Evolutionary conservation across 164 flowering plant species (phyloP).

Genomic region (Liriodendron chinense): DNA sequence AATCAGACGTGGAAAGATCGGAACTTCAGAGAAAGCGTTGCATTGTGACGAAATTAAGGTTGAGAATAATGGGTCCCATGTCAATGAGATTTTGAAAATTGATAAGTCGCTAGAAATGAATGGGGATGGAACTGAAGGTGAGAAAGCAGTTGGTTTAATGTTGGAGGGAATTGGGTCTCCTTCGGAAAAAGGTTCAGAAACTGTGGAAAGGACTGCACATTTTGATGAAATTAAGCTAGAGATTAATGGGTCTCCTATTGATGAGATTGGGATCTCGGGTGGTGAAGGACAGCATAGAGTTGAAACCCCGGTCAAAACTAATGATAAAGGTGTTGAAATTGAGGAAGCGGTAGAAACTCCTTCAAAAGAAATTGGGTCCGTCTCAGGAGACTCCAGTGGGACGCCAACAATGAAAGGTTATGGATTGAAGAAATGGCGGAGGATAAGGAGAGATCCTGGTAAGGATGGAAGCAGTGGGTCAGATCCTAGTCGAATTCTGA

Average conservation of each 20-base stretch:
- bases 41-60: neutral
- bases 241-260: neutral
- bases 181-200: neutral
- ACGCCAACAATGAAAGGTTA: conserved; percentile 48
- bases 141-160: neutral
- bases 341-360: conserved; percentile 16
- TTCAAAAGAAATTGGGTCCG: conserved; percentile 14
- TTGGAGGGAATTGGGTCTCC: neutral
- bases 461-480: conserved; percentile 34
- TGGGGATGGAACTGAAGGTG: neutral
- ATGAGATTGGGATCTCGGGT: neutral
- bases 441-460: conserved; percentile 47
- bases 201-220: neutral
- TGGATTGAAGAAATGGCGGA: conserved; percentile 88
- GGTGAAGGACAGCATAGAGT: neutral
- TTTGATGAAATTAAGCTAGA: conserved; percentile 3
- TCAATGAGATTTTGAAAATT: neutral
- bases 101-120: neutral
- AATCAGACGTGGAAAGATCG: too few relatives aligned
- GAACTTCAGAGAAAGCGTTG: too few relatives aligned
- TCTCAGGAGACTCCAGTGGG: conserved; percentile 13
- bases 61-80: conserved; percentile 5
- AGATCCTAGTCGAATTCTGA: conserved; percentile 49
- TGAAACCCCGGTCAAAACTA: neutral
- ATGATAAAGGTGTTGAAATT: conserved; percentile 14